These are phyloP conservation scores for Sporormia fimetaria DNA, from an alignment of 495 filamentous ascomycete species.

Conservation along the genomic window DNA sequence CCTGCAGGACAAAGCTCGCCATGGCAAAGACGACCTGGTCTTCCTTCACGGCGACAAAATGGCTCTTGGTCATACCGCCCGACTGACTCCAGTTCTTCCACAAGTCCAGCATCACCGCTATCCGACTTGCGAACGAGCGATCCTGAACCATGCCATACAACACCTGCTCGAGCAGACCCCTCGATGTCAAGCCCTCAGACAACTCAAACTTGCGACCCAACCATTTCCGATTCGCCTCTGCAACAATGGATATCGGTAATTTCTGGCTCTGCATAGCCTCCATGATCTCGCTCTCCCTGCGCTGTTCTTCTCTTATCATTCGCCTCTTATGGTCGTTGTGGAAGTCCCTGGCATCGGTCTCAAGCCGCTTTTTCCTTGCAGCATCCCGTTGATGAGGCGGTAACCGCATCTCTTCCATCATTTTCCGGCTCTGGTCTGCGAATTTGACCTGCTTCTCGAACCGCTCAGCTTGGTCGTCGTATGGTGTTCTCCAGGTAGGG, in stretches of 20 bases:
- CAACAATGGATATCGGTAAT: constrained; percentile 43
- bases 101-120: constrained; percentile 43
- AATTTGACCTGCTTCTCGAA: constrained; percentile 29
- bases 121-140: constrained; percentile 33
- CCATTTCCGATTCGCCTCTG: constrained; percentile 40
- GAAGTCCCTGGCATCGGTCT: constrained; percentile 28
- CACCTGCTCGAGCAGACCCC: constrained; percentile 39
- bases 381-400: constrained; percentile 32
- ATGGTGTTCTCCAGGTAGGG: constrained; percentile 45
- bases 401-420: constrained; percentile 38
- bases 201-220: constrained; percentile 32
- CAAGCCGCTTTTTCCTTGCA: constrained; percentile 35
- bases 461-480: constrained; percentile 32
- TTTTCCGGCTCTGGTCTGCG: constrained; percentile 35
- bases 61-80: constrained; percentile 45
- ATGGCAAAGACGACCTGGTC: constrained; percentile 40
- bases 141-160: constrained; percentile 47
- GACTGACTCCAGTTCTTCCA: constrained; percentile 50
- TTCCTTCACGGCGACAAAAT: constrained; percentile 38
- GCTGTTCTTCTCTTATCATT: constrained; percentile 27
- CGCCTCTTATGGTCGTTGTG: constrained; percentile 12
- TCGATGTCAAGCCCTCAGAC: constrained; percentile 18
- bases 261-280: constrained; percentile 49
- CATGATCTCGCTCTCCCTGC: constrained; percentile 35
- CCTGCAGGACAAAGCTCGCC: constrained; percentile 41